Percentiles rank a stretch among this genome's conserved stretches.
Conservation (phyloP, 2,329 filamentous ascomycete genomes). For the Lasiodiplodia sp. region DNA sequence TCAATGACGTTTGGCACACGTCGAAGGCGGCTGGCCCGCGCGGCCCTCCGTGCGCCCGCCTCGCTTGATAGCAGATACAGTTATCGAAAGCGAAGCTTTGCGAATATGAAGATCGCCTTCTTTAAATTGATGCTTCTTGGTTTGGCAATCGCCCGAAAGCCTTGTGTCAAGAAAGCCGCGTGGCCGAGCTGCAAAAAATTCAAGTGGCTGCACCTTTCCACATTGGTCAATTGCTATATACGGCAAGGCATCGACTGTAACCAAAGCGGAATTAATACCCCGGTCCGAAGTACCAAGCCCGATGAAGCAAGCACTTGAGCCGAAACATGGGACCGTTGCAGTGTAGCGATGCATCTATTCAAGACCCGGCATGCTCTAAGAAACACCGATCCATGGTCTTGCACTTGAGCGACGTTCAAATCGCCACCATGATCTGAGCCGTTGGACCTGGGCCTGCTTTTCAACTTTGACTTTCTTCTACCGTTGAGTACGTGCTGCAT, state of each 20-base stretch:
- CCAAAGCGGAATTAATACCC: neutral
- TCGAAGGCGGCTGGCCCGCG: conserved; percentile 10
- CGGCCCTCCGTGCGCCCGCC: conserved; percentile 5
- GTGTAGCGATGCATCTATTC: neutral
- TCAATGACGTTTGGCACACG: conserved; percentile 1
- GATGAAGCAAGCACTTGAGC: neutral
- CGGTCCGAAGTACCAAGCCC: neutral
- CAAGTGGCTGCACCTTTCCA: neutral
- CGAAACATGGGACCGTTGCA: neutral
- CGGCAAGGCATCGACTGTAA: neutral
- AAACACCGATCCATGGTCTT: neutral
- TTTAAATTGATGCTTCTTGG: conserved; percentile 4
- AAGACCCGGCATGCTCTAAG: neutral
- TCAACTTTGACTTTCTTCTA: neutral
- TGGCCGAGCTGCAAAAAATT: conserved; percentile 8
- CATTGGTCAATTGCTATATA: neutral
- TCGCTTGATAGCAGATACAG: conserved; percentile 16
- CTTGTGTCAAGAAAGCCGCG: conserved; percentile 2
- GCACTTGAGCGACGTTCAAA: neutral
- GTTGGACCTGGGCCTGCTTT: neutral
- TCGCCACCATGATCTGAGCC: neutral
- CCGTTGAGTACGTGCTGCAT: neutral
- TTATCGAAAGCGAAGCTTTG: conserved; percentile 14
- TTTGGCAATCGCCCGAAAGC: neutral
- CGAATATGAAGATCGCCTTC: conserved; percentile 17